A percentile compares a stretch with the other conserved stretches of the same genome.
phyloP scores from a whole-genome alignment of 805 yeast species.

The Hermanozyma aechmeae region DNA sequence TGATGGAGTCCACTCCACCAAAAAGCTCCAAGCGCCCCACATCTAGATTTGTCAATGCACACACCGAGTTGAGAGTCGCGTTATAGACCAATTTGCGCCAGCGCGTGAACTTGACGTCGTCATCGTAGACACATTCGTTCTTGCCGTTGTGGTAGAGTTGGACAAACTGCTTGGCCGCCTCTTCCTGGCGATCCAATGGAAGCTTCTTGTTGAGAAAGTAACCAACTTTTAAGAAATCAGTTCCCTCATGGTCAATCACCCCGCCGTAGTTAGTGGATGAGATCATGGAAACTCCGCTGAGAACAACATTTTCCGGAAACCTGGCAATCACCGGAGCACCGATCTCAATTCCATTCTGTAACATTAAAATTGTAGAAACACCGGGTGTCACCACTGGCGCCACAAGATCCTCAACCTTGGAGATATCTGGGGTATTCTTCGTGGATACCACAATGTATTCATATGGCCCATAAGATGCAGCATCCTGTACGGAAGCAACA shows the following conservation, averaged over 20 bases:
- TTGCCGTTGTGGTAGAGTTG: conserved; percentile 35
- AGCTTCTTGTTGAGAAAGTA: conserved; percentile 23
- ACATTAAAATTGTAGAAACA: conserved; percentile 20
- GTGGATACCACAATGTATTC: conserved; percentile 56
- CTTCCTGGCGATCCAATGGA: conserved; percentile 16
- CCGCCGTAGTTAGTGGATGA: conserved; percentile 23
- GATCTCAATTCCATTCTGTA: conserved; percentile 33
- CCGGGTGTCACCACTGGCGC: conserved; percentile 33
- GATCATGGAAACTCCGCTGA: conserved; percentile 28
- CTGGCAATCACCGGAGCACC: conserved; percentile 21
- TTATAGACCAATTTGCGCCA: conserved; percentile 66
- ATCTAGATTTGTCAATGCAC: conserved; percentile 52
- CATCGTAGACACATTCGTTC: conserved; percentile 30
- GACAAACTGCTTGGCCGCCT: conserved; percentile 34
- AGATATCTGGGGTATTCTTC: conserved; percentile 59
- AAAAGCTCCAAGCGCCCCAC: conserved; percentile 35
- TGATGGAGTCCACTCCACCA: conserved; percentile 13
- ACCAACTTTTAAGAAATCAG: conserved; percentile 18
- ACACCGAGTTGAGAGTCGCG: conserved; percentile 53
- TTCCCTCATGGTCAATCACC: conserved; percentile 16
- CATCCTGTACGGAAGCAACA: conserved; percentile 38
- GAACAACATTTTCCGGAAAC: conserved; percentile 23
- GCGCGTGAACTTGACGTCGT: conserved; percentile 42
- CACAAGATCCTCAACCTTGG: conserved; percentile 38
- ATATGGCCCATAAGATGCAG: conserved; percentile 21